Percentiles rank a stretch among this genome's conserved stretches.
Conservation (phyloP, 2,329 filamentous ascomycete genomes). For the Cercospora janseana region DNA sequence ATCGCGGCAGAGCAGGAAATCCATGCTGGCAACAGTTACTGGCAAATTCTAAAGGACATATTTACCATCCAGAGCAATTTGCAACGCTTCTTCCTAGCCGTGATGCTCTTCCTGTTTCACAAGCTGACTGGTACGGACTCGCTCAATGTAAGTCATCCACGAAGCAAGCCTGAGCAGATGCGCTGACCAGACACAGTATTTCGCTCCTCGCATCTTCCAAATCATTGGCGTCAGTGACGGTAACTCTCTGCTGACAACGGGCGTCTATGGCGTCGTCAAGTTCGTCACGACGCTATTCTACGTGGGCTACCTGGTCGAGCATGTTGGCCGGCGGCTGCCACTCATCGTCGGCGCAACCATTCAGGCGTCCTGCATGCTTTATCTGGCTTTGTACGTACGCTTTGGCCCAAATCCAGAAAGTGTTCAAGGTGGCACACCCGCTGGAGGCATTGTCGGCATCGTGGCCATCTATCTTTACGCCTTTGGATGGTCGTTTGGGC, state of each 20-base stretch:
- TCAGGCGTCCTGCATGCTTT: conserved; percentile 24
- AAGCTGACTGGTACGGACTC: conserved; percentile 25
- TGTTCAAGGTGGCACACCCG: conserved; percentile 16
- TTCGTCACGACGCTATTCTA: conserved; percentile 24
- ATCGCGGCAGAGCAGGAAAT: background rate
- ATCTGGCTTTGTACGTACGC: conserved; percentile 23
- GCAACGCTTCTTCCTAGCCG: conserved; percentile 24
- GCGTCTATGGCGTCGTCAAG: conserved; percentile 25
- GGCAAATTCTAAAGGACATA: conserved; percentile 20
- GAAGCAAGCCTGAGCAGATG: too few relatives aligned
- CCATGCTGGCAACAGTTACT: conserved; percentile 18
- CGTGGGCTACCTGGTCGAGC: conserved; percentile 23
- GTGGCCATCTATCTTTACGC: conserved; percentile 25
- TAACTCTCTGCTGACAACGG: conserved; percentile 18
- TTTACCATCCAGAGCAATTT: conserved; percentile 22
- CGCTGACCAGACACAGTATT: conserved; percentile 3
- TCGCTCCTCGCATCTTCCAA: conserved; percentile 20
- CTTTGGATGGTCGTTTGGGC: conserved; percentile 27
- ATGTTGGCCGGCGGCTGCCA: conserved; percentile 23
- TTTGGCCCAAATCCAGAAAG: conserved; percentile 11
- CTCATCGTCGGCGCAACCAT: conserved; percentile 22
- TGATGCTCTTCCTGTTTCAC: conserved; percentile 25
- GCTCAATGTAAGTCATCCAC: conserved; percentile 9
- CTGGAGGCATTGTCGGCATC: conserved; percentile 25
- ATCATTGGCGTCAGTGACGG: conserved; percentile 22